These are phyloP conservation scores for Rhizopogon vesiculosus DNA, from an alignment of 768 basidiomycete genomes.

Conservation along the genomic window DNA sequence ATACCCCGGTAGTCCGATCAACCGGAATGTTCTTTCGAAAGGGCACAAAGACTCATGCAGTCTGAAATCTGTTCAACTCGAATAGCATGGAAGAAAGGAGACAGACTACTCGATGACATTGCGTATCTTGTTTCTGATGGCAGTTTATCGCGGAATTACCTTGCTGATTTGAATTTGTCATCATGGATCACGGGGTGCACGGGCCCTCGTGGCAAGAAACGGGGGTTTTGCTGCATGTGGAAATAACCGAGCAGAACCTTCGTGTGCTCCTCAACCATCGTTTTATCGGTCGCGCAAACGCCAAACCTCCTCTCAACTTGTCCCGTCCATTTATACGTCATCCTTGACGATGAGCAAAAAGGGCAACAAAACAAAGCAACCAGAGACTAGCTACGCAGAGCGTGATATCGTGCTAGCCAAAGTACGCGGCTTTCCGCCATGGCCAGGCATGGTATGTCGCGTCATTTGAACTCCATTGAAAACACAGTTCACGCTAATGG, in stretches of 20 bases:
- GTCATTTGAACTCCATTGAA: conserved; percentile 11
- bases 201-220: conserved; percentile 36
- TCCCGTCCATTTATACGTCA: conserved; percentile 9
- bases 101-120: background rate
- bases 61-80: background rate
- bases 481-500: conserved; percentile 7
- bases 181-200: conserved; percentile 26
- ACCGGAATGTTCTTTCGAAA: background rate
- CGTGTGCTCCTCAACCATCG: conserved; percentile 36
- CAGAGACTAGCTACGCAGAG: conserved; percentile 49
- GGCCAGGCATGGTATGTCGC: conserved; percentile 88
- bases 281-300: conserved; percentile 31
- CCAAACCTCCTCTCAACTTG: conserved; percentile 13
- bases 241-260: conserved; percentile 37
- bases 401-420: conserved; percentile 91
- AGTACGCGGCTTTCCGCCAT: conserved; percentile 90
- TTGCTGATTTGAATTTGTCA: conserved; percentile 25
- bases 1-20: conserved; percentile 13
- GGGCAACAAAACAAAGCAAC: conserved; percentile 34
- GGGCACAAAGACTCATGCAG: no score
- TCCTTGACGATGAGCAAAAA: conserved; percentile 47
- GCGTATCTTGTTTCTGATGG: conserved; percentile 23
- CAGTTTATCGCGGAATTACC: conserved; percentile 27
- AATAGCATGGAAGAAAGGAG: background rate
- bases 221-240: conserved; percentile 32